phyloP scores from a whole-genome alignment of 1,284 basidiomycete species.

The Ganoderma lingzhi region DNA sequence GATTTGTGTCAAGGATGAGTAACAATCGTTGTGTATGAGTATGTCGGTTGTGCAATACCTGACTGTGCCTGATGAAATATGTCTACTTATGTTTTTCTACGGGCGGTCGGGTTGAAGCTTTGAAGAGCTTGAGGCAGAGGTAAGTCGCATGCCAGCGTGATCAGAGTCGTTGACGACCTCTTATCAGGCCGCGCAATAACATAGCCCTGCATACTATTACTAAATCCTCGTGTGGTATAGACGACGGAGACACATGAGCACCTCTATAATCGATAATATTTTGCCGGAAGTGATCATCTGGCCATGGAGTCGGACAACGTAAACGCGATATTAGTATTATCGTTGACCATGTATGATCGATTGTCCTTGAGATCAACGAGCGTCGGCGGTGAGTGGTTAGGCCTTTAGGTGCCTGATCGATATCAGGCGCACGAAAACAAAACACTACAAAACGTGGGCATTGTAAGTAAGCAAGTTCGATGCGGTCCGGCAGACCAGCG shows the following conservation, averaged over 20 bases:
- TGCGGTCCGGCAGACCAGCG: too few relatives aligned
- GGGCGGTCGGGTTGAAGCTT: too few relatives aligned
- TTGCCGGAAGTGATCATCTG: background rate
- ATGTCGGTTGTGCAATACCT: background rate
- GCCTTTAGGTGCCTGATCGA: too few relatives aligned
- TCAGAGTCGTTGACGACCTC: background rate
- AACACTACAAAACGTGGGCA: too few relatives aligned
- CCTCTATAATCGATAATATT: background rate
- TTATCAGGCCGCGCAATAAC: background rate
- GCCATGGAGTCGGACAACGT: too few relatives aligned
- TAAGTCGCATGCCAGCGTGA: background rate
- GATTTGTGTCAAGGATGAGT: background rate
- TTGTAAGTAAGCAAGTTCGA: too few relatives aligned
- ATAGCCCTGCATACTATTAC: background rate
- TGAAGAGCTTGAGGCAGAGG: background rate
- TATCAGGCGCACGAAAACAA: too few relatives aligned
- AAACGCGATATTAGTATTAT: too few relatives aligned
- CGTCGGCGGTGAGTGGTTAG: too few relatives aligned
- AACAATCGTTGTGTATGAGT: background rate
- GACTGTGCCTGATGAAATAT: background rate
- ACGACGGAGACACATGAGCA: background rate
- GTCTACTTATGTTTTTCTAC: background rate
- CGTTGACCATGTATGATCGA: too few relatives aligned
- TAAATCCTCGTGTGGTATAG: too few relatives aligned
- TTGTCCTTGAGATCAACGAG: too few relatives aligned